phyloP scores from a whole-genome alignment of 495 filamentous ascomycete genomes.

The Recurvomyces mirabilis region DNA sequence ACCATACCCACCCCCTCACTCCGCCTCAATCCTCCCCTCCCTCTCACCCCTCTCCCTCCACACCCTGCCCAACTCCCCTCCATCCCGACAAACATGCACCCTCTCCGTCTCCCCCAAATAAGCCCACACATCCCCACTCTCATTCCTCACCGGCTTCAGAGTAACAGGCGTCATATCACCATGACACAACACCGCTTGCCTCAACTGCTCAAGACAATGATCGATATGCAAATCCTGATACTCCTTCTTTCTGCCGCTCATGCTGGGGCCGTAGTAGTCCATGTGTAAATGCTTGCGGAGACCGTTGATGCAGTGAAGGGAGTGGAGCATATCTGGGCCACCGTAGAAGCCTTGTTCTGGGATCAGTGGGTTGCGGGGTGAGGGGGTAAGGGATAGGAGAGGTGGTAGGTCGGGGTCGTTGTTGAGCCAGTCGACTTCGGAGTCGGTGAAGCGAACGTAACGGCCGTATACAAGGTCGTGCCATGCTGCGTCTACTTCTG shows the following conservation, averaged over 20 bases:
- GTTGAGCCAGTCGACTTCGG: neutral
- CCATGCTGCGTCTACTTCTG: slow-evolving; percentile 7
- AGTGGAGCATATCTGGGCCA: slow-evolving; percentile 11
- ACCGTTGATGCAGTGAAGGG: slow-evolving; percentile 6
- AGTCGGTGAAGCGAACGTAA: slow-evolving; percentile 4
- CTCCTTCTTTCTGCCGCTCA: neutral
- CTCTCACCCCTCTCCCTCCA: slow-evolving; percentile 2
- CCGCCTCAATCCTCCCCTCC: slow-evolving; percentile 2
- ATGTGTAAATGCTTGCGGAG: slow-evolving; percentile 1
- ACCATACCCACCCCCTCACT: no score
- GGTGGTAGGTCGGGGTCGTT: neutral
- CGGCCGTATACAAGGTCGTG: slow-evolving; percentile 9
- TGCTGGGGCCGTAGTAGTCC: slow-evolving; percentile 1
- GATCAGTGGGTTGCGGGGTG: neutral
- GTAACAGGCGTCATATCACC: slow-evolving; percentile 13
- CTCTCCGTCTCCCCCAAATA: slow-evolving; percentile 9
- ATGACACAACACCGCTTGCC: slow-evolving; percentile 11
- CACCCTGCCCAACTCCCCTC: neutral
- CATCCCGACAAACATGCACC: slow-evolving; percentile 7
- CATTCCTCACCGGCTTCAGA: slow-evolving; percentile 4
- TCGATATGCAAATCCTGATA: slow-evolving; percentile 3
- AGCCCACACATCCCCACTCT: neutral
- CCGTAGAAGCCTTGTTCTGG: slow-evolving; percentile 4
- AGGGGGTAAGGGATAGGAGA: neutral
- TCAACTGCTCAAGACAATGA: slow-evolving; percentile 10